Evolutionary conservation across 225 moss, liverwort and hornwort genomes (phyloP), one percentile per base, ranked within the genome.

Genomic region (Marchantia polymorpha): DNA sequence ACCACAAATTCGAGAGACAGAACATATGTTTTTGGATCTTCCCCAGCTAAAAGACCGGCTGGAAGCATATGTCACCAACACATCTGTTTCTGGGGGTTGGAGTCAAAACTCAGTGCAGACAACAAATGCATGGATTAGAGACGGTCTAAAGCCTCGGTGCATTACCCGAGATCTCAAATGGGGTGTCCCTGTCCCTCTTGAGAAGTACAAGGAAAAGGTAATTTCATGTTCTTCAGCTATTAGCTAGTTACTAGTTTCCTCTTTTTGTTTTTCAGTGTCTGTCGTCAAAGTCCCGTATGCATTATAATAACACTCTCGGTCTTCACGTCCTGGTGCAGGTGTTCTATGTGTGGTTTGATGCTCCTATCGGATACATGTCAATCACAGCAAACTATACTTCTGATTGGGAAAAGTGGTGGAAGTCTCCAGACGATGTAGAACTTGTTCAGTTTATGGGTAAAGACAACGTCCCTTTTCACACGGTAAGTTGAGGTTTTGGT

Each of bases 331-430:
- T 59, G 75, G 48, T 84, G 66, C 81, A 91, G 90, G 96, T 99
- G 23, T 99, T 99, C 74, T 99, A 99, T 79, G 97, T 99, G 52
- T 93, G 97, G 97, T 99, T 94, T 79, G 97, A 99, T 86, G 97
- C 97, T 53, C 97, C 93, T 22, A 99, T 99, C 61, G 97, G 97
- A 10, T 99, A 94, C 19, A 91, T 99, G 55, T 94, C 97, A 31
- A 99, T 99, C 76, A 94, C 97, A 9, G 93, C 97, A 59, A 94
- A 91, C 76, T 93, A 99, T 74, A 88, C 90, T 26, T 30, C 87
- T 48, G 92, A 93, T 50, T 94, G 97, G 97, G 90, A 99, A 85
- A 92, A 91, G 83, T 99, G 97, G 94, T 99, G 97, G 94, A 93
- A 93, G 72, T 89, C 97, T 69, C 93, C 97, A 5, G 60, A 90